Evolutionary conservation across 2,329 filamentous ascomycete species (phyloP), one percentile per base, ranked within the genome.

Genomic region (Aspergillus udagawae): DNA sequence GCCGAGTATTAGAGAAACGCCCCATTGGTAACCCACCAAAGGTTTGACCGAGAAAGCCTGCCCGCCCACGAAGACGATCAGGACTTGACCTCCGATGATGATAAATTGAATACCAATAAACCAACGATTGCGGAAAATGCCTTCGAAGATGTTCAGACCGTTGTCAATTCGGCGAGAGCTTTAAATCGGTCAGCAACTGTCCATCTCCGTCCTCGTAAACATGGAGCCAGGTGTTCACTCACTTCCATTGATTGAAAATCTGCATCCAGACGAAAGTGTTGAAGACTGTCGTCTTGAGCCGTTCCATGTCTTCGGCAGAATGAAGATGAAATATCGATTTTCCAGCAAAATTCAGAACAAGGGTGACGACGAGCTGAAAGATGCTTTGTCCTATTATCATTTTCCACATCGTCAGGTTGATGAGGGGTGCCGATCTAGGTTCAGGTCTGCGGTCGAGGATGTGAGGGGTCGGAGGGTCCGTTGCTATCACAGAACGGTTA

Each of bases 1-100:
- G 28, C 88, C 88, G 28, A 91, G 81, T 1, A 90, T 79, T 55
- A 91, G 77, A 32, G 86, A 89, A 73, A 87, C 85, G 6, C 79
- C 87, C 88, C 88, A 91, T 60, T 90, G 85, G 5, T 80, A 73
- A 23, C 83, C 86, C n/a, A 82, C 82, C 54, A 90, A 78, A 0
- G 79, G 80, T 7, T 74, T 75, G 1, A 87, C 85, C 10, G 84
- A 82, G 67, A 91, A 90, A 0, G 87, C 87, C 28, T 79, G 75
- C 6, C 87, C 86, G 61, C 88, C 88, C 57, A 89, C 81, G 64
- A 88, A 88, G 57, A 91, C 80, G 66, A 91, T 91, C 71, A 89
- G 70, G n/a, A 87, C 79, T 67, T 91, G 88, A 8, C 87, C 88
- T 12, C 81, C 85, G 47, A 89, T 77, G 65, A 89, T 91, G 65